phyloP scores from a whole-genome alignment of 345 rosid genomes.

The Stellera chamaejasme region DNA sequence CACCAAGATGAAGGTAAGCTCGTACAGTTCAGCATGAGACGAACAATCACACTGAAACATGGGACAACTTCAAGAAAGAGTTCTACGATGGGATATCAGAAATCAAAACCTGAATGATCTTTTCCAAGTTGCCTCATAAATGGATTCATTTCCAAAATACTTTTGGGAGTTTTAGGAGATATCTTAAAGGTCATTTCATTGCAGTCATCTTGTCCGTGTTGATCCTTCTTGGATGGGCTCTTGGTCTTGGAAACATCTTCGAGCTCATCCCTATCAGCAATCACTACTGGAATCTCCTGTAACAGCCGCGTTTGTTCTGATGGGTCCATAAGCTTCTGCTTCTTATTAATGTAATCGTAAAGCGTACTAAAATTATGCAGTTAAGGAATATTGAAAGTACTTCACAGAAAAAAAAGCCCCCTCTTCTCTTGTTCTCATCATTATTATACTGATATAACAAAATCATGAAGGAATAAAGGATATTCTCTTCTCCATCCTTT shows the following conservation, averaged over 20 bases:
- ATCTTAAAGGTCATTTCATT: background rate
- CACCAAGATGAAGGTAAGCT: background rate
- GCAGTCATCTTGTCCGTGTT: background rate
- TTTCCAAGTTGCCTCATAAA: constrained; percentile 5
- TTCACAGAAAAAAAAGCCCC: background rate
- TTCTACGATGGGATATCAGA: no score
- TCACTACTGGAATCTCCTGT: constrained; percentile 33
- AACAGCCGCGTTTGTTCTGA: constrained; percentile 35
- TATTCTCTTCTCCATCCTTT: constrained; percentile 70
- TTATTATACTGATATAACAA: background rate
- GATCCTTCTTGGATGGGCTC: constrained; percentile 4
- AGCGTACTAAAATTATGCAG: constrained; percentile 20
- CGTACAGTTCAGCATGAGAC: no score
- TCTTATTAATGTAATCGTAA: constrained; percentile 22
- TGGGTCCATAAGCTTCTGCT: constrained; percentile 29
- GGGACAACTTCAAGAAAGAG: no score
- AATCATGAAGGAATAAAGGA: no score
- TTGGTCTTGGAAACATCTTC: constrained; percentile 7
- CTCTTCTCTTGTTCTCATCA: background rate
- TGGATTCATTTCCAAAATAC: background rate
- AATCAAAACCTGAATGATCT: constrained; percentile 11
- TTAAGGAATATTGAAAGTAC: constrained; percentile 14
- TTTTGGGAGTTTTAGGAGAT: background rate
- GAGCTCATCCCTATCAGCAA: constrained; percentile 22
- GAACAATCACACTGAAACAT: no score